Evolutionary conservation across 176 grass and related monocot genomes (phyloP), one percentile per base, ranked within the genome.

Genomic region (Secale cereale): DNA sequence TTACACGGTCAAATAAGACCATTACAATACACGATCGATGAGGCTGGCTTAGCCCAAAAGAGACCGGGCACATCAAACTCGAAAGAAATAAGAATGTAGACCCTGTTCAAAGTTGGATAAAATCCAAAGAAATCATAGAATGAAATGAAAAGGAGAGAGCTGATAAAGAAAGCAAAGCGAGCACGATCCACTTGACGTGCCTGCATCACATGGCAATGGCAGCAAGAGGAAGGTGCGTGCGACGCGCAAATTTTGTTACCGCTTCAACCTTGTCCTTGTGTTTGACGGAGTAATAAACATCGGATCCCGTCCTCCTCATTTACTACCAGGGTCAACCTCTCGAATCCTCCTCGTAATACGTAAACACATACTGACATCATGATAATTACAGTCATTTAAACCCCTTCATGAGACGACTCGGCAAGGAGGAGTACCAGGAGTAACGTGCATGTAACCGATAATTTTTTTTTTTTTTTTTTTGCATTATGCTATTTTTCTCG

Each of bases 121-220:
- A 40, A 23, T 10, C 2, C 0, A 27, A 27, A 45, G 5, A 82
- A 45, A 35, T 17, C 4, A 26, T 12, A 6, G 56, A 23, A 2
- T 0, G 26, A 60, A 27, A n/a, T 13, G 10, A 43, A 6, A 43
- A 15, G 23, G n/a, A 12, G 0, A 29, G 11, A 65, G 8, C 1
- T 3, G 13, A 2, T 30, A 25, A 30, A n/a, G 2, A 22, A 45
- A 28, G 11, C 14, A 70, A 67, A 20, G 43, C 20, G 45, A 26
- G 27, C 20, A 63, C 27, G 26, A 48, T 28, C 72, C 31, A 81
- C 70, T 56, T 82, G 72, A 78, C 78, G 83, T 89, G 88, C 77
- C 48, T 80, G 77, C 82, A 70, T 70, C 8, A 57, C 54, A 57
- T 57, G 54, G 48, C 48, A 52, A 52, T 19, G 48, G 19, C 20